These are phyloP conservation scores for Neofusicoccum umdonicola DNA, from an alignment of 2,329 filamentous ascomycete species.

Conservation along the genomic window DNA sequence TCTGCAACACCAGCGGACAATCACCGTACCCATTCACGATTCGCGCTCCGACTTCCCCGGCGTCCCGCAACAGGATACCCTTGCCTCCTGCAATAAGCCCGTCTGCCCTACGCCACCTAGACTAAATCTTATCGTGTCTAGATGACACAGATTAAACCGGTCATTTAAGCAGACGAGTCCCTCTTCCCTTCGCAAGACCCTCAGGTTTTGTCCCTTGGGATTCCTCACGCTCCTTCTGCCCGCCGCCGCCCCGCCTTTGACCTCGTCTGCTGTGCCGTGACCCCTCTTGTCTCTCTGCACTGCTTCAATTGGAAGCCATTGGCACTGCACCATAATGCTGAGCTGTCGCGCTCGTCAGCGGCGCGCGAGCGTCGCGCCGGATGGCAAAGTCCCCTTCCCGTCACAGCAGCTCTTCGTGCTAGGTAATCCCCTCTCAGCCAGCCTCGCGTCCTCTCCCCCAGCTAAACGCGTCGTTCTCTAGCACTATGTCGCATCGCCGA, in stretches of 20 bases:
- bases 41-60: conserved; percentile 18
- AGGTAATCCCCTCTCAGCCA: conserved; percentile 40
- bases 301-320: conserved; percentile 11
- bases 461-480: conserved; percentile 34
- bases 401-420: conserved; percentile 57
- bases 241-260: not conserved
- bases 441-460: not conserved
- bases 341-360: conserved; percentile 13
- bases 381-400: conserved; percentile 50
- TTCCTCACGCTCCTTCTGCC: conserved; percentile 10
- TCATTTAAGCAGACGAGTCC: conserved; percentile 16
- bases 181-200: conserved; percentile 2
- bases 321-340: conserved; percentile 8
- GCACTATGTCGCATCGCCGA: conserved; percentile 95
- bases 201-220: conserved; percentile 12
- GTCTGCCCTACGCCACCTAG: conserved; percentile 18
- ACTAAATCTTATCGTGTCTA: conserved; percentile 19
- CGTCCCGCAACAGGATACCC: conserved; percentile 12
- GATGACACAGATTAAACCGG: conserved; percentile 17
- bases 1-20: conserved; percentile 15
- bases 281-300: not conserved
- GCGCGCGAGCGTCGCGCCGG: conserved; percentile 12
- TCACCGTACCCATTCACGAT: conserved; percentile 10
- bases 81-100: conserved; percentile 18
- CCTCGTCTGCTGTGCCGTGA: not conserved